Percentiles rank a stretch among this genome's conserved stretches.
Evolutionary conservation across 331 rosid genomes (phyloP).

Genomic region (Spiraea crenata): DNA sequence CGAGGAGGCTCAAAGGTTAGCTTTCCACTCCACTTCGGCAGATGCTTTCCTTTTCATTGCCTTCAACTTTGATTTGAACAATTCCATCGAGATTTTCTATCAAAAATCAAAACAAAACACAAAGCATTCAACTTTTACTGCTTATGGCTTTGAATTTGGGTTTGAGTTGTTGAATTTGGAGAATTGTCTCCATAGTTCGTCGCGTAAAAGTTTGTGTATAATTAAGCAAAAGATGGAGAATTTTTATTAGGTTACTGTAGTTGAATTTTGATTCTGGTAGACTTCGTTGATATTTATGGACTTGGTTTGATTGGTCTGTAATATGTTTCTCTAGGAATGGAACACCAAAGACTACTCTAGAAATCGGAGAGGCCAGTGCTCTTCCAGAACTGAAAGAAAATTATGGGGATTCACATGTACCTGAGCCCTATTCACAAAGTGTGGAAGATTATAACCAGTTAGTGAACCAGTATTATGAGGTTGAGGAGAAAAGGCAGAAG

Average conservation of each 20-base stretch:
- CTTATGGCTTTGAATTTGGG: background rate
- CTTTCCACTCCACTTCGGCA: background rate
- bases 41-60: background rate
- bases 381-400: conserved; percentile 41
- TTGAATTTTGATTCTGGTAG: background rate
- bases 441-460: conserved; percentile 58
- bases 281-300: background rate
- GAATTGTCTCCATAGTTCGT: background rate
- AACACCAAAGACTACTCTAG: conserved; percentile 24
- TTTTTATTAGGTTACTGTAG: background rate
- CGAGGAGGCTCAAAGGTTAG: conserved; percentile 43
- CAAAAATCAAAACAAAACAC: background rate
- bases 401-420: conserved; percentile 27
- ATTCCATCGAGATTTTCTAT: background rate
- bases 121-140: background rate
- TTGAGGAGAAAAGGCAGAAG: conserved; percentile 78
- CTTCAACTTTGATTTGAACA: too few relatives aligned
- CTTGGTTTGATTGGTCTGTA: background rate
- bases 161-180: background rate
- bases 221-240: background rate
- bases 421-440: conserved; percentile 26
- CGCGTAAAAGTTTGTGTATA: background rate
- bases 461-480: conserved; percentile 64
- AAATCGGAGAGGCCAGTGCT: conserved; percentile 38
- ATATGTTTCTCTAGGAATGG: conserved; percentile 16